Percentiles rank a stretch among this genome's conserved stretches.
Evolutionary conservation across 805 yeast genomes (phyloP).

Genomic region (baker's yeast (Saccharomyces cerevisiae)): DNA sequence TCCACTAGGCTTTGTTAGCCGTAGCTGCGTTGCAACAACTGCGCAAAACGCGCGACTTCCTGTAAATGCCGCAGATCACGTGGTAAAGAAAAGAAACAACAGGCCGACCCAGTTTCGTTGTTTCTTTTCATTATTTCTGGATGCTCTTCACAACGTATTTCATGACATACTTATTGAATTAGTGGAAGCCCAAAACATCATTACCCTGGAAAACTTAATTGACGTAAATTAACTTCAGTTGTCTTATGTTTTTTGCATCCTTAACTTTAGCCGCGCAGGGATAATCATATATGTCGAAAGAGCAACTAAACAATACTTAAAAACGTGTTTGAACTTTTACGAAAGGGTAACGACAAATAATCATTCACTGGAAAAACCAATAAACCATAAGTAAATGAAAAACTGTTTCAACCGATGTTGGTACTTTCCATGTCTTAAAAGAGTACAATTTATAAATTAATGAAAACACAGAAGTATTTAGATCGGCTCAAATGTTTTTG

Average conservation of each 20-base stretch:
- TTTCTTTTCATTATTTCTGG: background rate
- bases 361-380: background rate
- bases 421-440: too few relatives aligned
- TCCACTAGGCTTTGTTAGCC: background rate
- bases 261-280: background rate
- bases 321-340: background rate
- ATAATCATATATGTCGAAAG: background rate
- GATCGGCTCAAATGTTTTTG: too few relatives aligned
- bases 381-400: background rate
- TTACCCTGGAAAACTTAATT: background rate
- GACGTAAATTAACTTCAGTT: background rate
- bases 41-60: background rate
- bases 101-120: background rate
- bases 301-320: background rate
- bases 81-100: background rate
- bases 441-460: too few relatives aligned
- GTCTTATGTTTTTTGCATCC: background rate
- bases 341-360: background rate
- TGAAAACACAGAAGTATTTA: too few relatives aligned
- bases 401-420: too few relatives aligned
- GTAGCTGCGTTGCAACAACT: background rate
- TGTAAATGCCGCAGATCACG: background rate
- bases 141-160: background rate
- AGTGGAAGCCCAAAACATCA: background rate
- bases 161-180: background rate